These are phyloP conservation scores for Daucus carota DNA, from an alignment of 129 eudicot genomes.

Conservation along the genomic window DH1_v3.0 NC_030383.2:45696501-45697000, in stretches of 20 bases:
- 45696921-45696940: neutral
- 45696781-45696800: slow-evolving; percentile 1
- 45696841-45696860: neutral
- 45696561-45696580: neutral
- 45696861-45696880: neutral
- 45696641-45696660: neutral
- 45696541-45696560: neutral
- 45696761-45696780: slow-evolving; percentile 1
- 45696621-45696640: neutral
- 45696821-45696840: neutral
- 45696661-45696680: neutral
- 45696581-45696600: neutral
- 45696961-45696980: neutral
- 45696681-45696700: neutral
- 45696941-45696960: slow-evolving; percentile 24
- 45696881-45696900: slow-evolving; percentile 10
- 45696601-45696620: slow-evolving; percentile 1
- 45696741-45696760: neutral
- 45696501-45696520: neutral
- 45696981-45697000: slow-evolving; percentile 8
- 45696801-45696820: slow-evolving; percentile 2
- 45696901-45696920: slow-evolving; percentile 6
- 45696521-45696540: neutral
- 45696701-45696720: neutral
- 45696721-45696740: neutral